Percentiles rank a stretch among this genome's conserved stretches.
phyloP scores from a whole-genome alignment of 2,329 filamentous ascomycete genomes.

The Pestalotiopsis sp. region DNA sequence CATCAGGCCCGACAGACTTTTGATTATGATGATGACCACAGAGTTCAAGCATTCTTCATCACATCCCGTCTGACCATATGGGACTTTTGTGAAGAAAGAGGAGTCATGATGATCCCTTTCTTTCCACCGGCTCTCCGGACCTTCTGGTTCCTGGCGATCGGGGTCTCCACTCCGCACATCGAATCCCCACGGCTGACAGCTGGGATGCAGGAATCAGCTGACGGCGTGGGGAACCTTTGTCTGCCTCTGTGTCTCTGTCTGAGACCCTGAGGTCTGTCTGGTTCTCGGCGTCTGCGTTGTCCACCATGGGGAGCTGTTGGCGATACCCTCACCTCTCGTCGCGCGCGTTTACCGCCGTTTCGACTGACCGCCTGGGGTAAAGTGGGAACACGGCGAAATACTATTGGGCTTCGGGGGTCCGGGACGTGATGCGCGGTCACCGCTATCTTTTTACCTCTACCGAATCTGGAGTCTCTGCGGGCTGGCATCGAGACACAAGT shows the following conservation, averaged over 20 bases:
- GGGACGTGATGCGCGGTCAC: neutral
- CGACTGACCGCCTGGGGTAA: neutral
- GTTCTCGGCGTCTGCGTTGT: neutral
- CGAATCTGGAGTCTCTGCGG: neutral
- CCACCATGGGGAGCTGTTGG: neutral
- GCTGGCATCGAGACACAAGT: neutral
- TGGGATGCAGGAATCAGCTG: neutral
- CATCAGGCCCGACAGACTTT: neutral
- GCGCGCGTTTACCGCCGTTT: neutral
- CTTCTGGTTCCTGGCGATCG: constrained; percentile 7
- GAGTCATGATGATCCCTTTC: neutral
- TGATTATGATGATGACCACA: neutral
- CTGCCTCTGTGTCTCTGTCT: neutral
- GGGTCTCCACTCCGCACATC: neutral
- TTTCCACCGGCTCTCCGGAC: neutral
- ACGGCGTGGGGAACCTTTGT: neutral
- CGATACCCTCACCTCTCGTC: neutral
- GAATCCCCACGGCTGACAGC: neutral
- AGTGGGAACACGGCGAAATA: neutral
- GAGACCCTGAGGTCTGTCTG: neutral
- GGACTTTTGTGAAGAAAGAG: neutral
- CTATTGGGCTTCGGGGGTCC: neutral
- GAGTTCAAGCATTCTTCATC: no score
- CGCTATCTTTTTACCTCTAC: neutral
- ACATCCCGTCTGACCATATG: no score